Evolutionary conservation across 2,329 filamentous ascomycete species (phyloP).

Genomic region (Diaporthe ilicicola): DNA sequence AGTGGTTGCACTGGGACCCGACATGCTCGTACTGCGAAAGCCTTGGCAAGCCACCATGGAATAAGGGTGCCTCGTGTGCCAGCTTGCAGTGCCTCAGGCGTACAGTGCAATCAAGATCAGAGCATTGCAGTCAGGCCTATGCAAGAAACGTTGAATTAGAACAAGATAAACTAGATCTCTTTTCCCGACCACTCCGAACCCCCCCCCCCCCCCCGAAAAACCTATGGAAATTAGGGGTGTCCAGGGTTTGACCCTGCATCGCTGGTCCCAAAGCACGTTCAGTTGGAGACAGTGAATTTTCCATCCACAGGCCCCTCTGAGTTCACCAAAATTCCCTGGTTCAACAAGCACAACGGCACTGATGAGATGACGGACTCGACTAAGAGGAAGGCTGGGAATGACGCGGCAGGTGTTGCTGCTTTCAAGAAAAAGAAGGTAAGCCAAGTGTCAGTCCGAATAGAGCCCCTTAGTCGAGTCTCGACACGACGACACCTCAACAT

Average conservation of each 20-base stretch:
- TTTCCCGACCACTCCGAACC: background rate
- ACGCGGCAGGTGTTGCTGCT: constrained; percentile 1
- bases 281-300: background rate
- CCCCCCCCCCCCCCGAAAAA: background rate
- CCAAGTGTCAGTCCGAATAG: no score
- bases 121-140: no score
- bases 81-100: background rate
- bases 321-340: background rate
- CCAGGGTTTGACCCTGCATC: background rate
- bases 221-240: background rate
- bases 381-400: constrained; percentile 27
- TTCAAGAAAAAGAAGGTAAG: constrained; percentile 32
- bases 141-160: background rate
- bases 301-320: background rate
- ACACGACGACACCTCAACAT: no score
- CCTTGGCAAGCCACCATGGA: no score
- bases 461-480: background rate
- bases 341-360: background rate
- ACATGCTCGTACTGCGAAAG: no score
- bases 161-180: no score
- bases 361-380: constrained; percentile 23
- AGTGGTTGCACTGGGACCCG: no score
- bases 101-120: background rate
- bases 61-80: no score
- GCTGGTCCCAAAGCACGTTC: background rate